Percentiles rank a stretch among this genome's conserved stretches.
These are phyloP conservation scores for Talaromyces liani DNA, from an alignment of 495 filamentous ascomycete genomes.

Conservation along the genomic window DNA sequence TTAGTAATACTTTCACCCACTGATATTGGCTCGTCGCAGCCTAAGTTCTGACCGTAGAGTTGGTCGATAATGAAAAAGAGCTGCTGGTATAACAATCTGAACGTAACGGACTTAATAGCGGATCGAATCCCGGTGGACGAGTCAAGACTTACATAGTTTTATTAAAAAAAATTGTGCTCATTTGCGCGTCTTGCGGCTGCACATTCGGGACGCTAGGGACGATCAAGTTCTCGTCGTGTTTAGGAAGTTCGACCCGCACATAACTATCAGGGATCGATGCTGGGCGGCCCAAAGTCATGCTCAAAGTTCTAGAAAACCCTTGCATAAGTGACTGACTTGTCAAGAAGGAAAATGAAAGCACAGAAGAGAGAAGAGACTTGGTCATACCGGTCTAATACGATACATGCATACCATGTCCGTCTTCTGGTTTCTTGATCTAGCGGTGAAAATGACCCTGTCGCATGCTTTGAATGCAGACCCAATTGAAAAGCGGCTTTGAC, in stretches of 20 bases:
- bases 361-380: background rate
- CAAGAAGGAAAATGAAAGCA: background rate
- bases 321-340: background rate
- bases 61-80: background rate
- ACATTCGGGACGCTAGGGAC: slow-evolving; percentile 18
- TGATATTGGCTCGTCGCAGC: background rate
- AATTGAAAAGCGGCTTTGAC: slow-evolving; percentile 30
- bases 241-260: slow-evolving; percentile 24
- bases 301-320: slow-evolving; percentile 14
- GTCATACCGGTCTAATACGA: slow-evolving; percentile 34
- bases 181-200: slow-evolving; percentile 6
- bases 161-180: background rate
- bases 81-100: background rate
- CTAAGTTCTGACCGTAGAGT: background rate
- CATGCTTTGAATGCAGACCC: slow-evolving; percentile 28
- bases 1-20: background rate
- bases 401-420: slow-evolving; percentile 39
- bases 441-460: slow-evolving; percentile 18
- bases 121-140: no score
- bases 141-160: background rate
- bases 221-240: slow-evolving; percentile 10
- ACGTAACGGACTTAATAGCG: background rate
- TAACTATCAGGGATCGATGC: slow-evolving; percentile 26
- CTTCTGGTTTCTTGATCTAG: slow-evolving; percentile 34
- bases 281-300: slow-evolving; percentile 28